phyloP scores from a whole-genome alignment of 1,284 basidiomycete genomes.

The Cryptococcus neoformans region DNA sequence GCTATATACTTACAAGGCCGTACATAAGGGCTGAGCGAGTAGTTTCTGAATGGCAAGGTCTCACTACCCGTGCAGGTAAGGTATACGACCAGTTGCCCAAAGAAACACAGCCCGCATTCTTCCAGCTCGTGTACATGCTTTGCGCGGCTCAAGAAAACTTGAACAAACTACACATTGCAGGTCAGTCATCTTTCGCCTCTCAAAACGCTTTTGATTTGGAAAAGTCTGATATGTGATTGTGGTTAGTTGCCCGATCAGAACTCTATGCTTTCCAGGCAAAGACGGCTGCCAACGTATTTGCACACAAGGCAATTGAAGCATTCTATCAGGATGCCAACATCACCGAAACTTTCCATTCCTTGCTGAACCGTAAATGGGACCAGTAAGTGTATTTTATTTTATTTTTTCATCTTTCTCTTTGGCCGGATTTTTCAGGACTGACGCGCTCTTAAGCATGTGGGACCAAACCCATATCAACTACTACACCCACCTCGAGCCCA shows the following conservation, averaged over 20 bases:
- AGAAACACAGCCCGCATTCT: constrained; percentile 58
- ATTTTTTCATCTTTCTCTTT: no score
- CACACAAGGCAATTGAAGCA: constrained; percentile 56
- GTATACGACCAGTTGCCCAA: constrained; percentile 59
- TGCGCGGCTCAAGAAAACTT: constrained; percentile 54
- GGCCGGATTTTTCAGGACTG: background rate
- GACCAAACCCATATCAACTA: constrained; percentile 55
- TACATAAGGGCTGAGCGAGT: constrained; percentile 58
- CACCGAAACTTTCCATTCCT: constrained; percentile 56
- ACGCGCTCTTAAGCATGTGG: constrained; percentile 56
- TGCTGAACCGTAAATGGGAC: constrained; percentile 56
- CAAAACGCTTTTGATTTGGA: constrained; percentile 35
- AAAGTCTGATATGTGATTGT: constrained; percentile 18
- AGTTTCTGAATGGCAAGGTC: constrained; percentile 52
- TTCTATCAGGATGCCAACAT: constrained; percentile 33
- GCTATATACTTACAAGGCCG: background rate
- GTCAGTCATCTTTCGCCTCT: constrained; percentile 51
- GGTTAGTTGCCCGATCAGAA: constrained; percentile 54
- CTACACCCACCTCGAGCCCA: constrained; percentile 64
- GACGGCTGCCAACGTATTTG: constrained; percentile 60
- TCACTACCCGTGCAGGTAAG: constrained; percentile 56
- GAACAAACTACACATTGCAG: constrained; percentile 59
- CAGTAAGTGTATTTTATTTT: constrained; percentile 22
- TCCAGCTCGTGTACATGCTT: constrained; percentile 65
- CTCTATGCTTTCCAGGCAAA: constrained; percentile 62